These are phyloP conservation scores for Albugo candida DNA, from an alignment of 352 stramenopile species.

Conservation along the genomic window DNA sequence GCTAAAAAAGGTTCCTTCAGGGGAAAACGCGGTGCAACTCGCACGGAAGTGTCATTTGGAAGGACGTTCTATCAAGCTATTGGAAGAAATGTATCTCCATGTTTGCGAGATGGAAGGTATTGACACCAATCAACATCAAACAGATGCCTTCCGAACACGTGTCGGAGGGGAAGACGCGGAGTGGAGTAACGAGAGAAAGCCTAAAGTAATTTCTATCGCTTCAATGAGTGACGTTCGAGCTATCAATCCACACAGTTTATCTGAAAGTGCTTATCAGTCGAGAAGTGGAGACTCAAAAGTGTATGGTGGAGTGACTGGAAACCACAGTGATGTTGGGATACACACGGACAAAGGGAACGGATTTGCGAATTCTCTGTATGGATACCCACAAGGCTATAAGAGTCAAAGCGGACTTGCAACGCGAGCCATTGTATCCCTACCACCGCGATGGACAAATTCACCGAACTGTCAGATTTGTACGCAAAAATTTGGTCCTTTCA, in stretches of 20 bases:
- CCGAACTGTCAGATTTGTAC: constrained; percentile 71
- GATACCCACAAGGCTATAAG: constrained; percentile 19
- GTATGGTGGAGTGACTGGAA: not conserved
- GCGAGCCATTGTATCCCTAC: constrained; percentile 31
- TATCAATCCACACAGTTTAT: not conserved
- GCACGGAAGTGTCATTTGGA: constrained; percentile 36
- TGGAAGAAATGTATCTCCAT: constrained; percentile 79
- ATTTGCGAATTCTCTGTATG: not conserved
- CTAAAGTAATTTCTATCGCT: too few relatives aligned
- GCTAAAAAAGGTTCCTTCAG: constrained; percentile 44
- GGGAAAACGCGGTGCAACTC: constrained; percentile 59
- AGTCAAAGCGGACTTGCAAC: constrained; percentile 17
- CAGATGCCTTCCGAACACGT: too few relatives aligned
- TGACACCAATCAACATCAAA: not conserved
- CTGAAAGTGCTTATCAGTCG: constrained; percentile 1
- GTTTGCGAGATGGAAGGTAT: constrained; percentile 51
- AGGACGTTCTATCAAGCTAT: constrained; percentile 36
- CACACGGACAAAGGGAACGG: constrained; percentile 13
- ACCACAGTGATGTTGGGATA: constrained; percentile 6
- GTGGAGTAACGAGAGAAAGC: not conserved
- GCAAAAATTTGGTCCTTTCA: constrained; percentile 56
- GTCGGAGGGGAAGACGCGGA: too few relatives aligned
- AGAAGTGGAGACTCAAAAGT: not conserved
- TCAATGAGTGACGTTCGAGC: constrained; percentile 2
- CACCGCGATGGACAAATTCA: constrained; percentile 67